Evolutionary conservation across 2,329 filamentous ascomycete genomes (phyloP), one percentile per base, ranked within the genome.

Genomic region (Chrysoporthe puriensis): DNA sequence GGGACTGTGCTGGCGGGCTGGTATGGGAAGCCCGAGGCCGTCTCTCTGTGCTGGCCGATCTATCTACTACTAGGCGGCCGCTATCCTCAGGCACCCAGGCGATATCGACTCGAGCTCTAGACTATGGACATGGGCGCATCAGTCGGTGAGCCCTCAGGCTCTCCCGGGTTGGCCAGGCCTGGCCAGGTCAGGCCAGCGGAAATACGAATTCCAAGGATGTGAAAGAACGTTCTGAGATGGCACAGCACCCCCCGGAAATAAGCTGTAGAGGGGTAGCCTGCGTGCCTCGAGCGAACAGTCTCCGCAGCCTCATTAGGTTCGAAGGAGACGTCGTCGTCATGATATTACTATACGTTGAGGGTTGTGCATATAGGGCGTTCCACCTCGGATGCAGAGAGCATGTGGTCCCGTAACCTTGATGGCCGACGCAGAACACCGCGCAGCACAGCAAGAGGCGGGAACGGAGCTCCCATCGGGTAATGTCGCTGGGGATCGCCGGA

Each of bases 271-370:
- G 50, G 50, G 50, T 54, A 54, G 32, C 14, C 26, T 21, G 50
- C 11, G 50, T 54, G 50, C 21, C 16, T 54, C 3, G 11, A 54
- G 9, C 21, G 9, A 13, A 54, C 14, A 40, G 54, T n/a, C 34
- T 34, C 32, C 32, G 54, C 54, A 57, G 16, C n/a, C 34, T 40
- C 34, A 13, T n/a, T 11, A 40, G 40, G 54, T 21, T 18, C 40
- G 54, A 57, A 40, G 14, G 34, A 40, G 54, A 36, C 14, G 32
- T 4, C 11, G 21, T 32, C 54, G 54, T 57, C 54, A 34, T 40
- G 32, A 57, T 57, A 57, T 36, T 21, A 40, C 54, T 57, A 57
- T 57, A 57, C 8, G 34, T 57, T 40, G 54, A 9, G 34, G 54
- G 34, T 57, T 36, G 34, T 40, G 16, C 54, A 57, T 57, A 57